Conservation (phyloP, 345 rosid species). For the Fremontodendron californicum region DNA sequence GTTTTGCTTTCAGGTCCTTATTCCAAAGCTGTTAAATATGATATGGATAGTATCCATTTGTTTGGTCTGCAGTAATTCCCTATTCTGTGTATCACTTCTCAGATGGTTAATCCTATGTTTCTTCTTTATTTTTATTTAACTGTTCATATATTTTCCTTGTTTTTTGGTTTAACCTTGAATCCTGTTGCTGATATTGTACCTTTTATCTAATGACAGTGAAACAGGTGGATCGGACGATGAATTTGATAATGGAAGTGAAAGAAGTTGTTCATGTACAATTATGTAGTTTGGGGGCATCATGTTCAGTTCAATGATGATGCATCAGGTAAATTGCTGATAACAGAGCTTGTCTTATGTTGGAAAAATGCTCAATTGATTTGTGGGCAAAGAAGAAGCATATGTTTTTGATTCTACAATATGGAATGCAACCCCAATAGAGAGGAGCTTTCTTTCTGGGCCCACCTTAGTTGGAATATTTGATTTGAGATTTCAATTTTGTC, state of each 20-base stretch:
- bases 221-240: constrained; percentile 55
- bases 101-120: background rate
- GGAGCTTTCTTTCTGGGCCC: constrained; percentile 18
- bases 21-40: too few relatives aligned
- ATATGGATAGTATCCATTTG: too few relatives aligned
- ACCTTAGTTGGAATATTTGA: constrained; percentile 24
- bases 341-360: constrained; percentile 18
- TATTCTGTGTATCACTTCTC: too few relatives aligned
- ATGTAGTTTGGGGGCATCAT: constrained; percentile 39
- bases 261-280: constrained; percentile 56
- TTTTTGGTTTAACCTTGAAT: background rate
- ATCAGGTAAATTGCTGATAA: constrained; percentile 13
- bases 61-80: too few relatives aligned
- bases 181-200: constrained; percentile 13
- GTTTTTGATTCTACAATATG: background rate
- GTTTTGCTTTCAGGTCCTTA: too few relatives aligned
- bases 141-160: background rate
- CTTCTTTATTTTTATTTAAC: background rate
- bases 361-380: constrained; percentile 15
- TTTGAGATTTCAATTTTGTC: constrained; percentile 46
- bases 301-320: background rate
- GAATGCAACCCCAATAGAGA: constrained; percentile 12
- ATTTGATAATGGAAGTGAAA: constrained; percentile 45
- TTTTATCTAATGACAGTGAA: constrained; percentile 50
- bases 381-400: constrained; percentile 13